These are phyloP conservation scores for Salvia sclarea DNA, from an alignment of 305 asterid species.

Conservation along the genomic window DNA sequence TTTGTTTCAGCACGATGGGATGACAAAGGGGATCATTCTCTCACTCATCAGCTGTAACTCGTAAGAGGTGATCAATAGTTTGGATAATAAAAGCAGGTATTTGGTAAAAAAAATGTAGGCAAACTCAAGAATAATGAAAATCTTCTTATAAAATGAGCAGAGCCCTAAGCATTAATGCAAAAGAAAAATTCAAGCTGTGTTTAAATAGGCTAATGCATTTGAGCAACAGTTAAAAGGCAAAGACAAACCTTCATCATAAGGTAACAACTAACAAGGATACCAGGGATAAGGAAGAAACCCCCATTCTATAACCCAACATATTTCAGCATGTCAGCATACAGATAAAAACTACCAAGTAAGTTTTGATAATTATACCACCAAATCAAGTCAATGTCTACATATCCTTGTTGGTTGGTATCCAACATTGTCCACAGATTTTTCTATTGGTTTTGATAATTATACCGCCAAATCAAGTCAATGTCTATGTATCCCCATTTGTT, in stretches of 20 bases:
- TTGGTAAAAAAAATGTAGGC: not conserved
- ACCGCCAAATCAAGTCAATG: too few relatives aligned
- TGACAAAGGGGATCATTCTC: too few relatives aligned
- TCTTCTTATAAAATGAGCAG: not conserved
- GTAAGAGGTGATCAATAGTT: too few relatives aligned
- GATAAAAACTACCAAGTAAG: not conserved
- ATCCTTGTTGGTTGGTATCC: too few relatives aligned
- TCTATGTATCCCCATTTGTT: too few relatives aligned
- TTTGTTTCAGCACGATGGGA: too few relatives aligned
- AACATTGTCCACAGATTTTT: too few relatives aligned
- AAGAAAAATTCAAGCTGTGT: conserved; percentile 4
- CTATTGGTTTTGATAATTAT: too few relatives aligned
- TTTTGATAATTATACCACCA: not conserved
- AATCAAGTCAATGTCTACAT: too few relatives aligned
- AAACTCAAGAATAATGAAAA: not conserved
- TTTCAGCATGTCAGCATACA: conserved; percentile 2
- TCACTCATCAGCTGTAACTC: too few relatives aligned
- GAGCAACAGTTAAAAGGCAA: conserved; percentile 1
- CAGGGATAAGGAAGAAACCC: not conserved
- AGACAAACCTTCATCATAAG: conserved; percentile 7
- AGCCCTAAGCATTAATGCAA: not conserved
- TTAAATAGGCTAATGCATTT: conserved; percentile 9
- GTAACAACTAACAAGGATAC: not conserved
- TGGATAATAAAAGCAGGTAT: too few relatives aligned
- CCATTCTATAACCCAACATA: conserved; percentile 7